Percentiles rank a stretch among this genome's conserved stretches.
phyloP scores from a whole-genome alignment of 139 green algal species.

The Zygnema circumcarinatum region DNA sequence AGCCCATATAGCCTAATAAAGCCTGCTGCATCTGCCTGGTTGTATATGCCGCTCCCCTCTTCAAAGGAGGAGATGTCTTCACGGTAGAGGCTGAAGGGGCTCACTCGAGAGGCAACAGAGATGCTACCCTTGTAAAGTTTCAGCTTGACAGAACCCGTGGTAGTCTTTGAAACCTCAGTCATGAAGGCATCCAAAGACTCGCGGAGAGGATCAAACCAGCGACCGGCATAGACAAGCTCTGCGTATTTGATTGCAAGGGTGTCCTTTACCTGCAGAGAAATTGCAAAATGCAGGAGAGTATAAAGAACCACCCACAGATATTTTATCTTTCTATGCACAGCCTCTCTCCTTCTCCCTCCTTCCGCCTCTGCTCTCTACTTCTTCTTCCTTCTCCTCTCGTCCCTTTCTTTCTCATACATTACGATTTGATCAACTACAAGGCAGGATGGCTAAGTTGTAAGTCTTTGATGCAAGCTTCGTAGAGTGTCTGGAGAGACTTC shows the following conservation, averaged over 20 bases:
- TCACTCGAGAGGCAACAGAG: slow-evolving; percentile 82
- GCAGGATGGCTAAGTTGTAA: no score
- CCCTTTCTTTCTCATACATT: not conserved
- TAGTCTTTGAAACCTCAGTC: slow-evolving; percentile 45
- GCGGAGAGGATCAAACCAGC: slow-evolving; percentile 58
- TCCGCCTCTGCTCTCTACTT: not conserved
- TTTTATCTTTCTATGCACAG: not conserved
- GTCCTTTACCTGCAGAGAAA: slow-evolving; percentile 55
- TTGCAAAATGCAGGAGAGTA: slow-evolving; percentile 1
- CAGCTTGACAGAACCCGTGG: slow-evolving; percentile 80
- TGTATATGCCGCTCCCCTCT: slow-evolving; percentile 81
- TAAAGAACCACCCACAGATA: not conserved
- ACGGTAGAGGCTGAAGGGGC: slow-evolving; percentile 76
- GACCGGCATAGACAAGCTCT: slow-evolving; percentile 60
- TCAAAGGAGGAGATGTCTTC: slow-evolving; percentile 92
- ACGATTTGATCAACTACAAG: no score
- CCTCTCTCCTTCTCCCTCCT: not conserved
- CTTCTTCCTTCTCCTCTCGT: not conserved
- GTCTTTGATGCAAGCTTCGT: no score
- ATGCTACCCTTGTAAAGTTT: slow-evolving; percentile 94
- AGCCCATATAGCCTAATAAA: slow-evolving; percentile 86
- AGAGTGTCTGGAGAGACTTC: no score
- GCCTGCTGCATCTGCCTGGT: slow-evolving; percentile 89
- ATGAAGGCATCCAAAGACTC: slow-evolving; percentile 62
- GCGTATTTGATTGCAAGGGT: slow-evolving; percentile 59